These are phyloP conservation scores for Protostelium mycophagum DNA, from an alignment of 78 protist genomes.

Conservation along the genomic window DNA sequence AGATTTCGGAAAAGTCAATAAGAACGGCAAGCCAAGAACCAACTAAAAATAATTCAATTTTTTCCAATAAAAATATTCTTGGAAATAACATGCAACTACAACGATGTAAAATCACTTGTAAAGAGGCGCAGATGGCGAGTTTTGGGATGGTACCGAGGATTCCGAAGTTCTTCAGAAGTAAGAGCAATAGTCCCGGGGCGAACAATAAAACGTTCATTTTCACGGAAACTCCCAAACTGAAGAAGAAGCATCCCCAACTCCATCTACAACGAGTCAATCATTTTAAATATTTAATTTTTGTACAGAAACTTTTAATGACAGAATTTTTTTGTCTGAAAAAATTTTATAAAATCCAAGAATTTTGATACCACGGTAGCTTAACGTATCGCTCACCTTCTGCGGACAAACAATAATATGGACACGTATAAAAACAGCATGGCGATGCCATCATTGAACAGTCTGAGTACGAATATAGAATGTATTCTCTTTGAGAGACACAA, in stretches of 20 bases:
- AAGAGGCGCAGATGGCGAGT: conserved; percentile 35
- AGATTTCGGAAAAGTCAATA: conserved; percentile 20
- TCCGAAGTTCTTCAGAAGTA: conserved; percentile 66
- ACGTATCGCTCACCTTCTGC: not conserved
- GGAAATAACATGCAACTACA: no score
- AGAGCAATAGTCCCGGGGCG: conserved; percentile 69
- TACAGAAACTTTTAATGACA: no score
- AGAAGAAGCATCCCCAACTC: conserved; percentile 59
- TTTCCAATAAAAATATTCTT: conserved; percentile 1
- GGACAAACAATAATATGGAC: conserved; percentile 30
- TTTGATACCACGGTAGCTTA: no score
- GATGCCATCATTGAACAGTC: conserved; percentile 88
- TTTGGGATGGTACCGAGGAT: conserved; percentile 20
- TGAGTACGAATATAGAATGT: conserved; percentile 86
- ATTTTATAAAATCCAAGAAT: not conserved
- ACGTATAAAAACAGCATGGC: conserved; percentile 69
- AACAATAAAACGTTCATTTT: conserved; percentile 88
- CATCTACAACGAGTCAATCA: no score
- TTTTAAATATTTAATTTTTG: no score
- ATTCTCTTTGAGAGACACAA: conserved; percentile 60
- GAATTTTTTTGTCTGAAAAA: not conserved
- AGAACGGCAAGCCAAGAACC: conserved; percentile 75
- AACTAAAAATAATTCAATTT: conserved; percentile 34
- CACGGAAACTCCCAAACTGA: conserved; percentile 71
- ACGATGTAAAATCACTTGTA: no score